Evolutionary conservation across 2,329 filamentous ascomycete genomes (phyloP).

Genomic region (Penicillium psychrosexuale): DNA sequence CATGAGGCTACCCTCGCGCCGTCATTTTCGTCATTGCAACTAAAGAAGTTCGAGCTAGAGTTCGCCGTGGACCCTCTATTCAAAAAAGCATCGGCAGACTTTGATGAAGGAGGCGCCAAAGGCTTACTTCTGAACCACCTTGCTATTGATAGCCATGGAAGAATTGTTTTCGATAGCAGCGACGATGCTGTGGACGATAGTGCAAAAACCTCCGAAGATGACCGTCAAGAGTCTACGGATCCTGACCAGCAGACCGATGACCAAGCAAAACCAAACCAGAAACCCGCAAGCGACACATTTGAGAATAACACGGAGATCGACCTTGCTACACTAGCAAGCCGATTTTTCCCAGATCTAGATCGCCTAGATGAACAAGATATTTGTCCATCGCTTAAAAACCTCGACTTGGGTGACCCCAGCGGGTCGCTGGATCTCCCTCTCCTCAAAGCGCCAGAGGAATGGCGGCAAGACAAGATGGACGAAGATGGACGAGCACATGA

Average conservation of each 20-base stretch:
- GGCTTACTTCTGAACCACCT: slow-evolving; percentile 91
- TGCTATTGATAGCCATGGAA: slow-evolving; percentile 86
- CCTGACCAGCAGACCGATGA: slow-evolving; percentile 49
- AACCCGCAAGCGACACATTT: slow-evolving; percentile 35
- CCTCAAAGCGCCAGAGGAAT: slow-evolving; percentile 82
- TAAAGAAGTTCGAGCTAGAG: slow-evolving; percentile 97
- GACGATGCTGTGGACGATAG: slow-evolving; percentile 67
- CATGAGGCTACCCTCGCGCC: slow-evolving; percentile 91
- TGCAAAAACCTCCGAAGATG: slow-evolving; percentile 37
- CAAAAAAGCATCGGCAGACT: slow-evolving; percentile 97
- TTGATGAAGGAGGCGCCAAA: slow-evolving; percentile 96
- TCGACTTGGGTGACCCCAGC: slow-evolving; percentile 83
- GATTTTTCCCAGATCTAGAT: slow-evolving; percentile 81
- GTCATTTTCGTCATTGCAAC: slow-evolving; percentile 79
- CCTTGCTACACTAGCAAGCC: slow-evolving; percentile 66
- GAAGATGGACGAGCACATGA: slow-evolving; percentile 54
- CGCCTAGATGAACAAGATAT: slow-evolving; percentile 82
- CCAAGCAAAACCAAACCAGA: slow-evolving; percentile 32
- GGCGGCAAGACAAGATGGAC: slow-evolving; percentile 65
- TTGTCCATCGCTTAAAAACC: slow-evolving; percentile 90
- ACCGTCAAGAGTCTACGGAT: slow-evolving; percentile 43
- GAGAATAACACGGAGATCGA: slow-evolving; percentile 71
- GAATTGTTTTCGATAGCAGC: slow-evolving; percentile 97
- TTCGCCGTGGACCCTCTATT: slow-evolving; percentile 97
- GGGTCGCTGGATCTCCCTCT: slow-evolving; percentile 88